Conservation (phyloP, 108 stramenopile genomes). For the Skeletonema tropicum region DNA sequence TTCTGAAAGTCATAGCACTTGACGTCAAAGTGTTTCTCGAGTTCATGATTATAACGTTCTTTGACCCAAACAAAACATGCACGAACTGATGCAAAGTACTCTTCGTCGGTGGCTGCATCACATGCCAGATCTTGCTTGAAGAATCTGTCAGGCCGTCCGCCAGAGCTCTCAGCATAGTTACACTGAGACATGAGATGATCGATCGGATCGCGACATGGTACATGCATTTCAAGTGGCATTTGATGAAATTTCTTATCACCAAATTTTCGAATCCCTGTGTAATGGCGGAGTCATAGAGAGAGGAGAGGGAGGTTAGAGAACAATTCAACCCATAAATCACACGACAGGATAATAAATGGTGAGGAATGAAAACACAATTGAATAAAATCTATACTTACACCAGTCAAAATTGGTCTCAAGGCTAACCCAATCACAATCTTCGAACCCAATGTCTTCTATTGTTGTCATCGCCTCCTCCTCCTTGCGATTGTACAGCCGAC, state of each 20-base stretch:
- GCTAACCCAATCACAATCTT: slow-evolving; percentile 39
- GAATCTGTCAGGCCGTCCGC: too few relatives aligned
- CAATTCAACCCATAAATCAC: too few relatives aligned
- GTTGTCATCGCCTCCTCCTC: neutral
- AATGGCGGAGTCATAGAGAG: too few relatives aligned
- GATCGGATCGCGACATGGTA: slow-evolving; percentile 38
- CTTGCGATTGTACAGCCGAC: neutral
- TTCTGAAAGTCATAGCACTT: slow-evolving; percentile 31
- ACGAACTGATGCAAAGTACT: slow-evolving; percentile 16
- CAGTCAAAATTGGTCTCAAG: neutral
- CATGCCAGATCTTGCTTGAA: slow-evolving; percentile 3
- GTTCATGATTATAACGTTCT: neutral
- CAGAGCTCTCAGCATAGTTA: neutral
- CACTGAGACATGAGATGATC: slow-evolving; percentile 45
- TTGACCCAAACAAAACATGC: neutral
- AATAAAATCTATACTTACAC: neutral
- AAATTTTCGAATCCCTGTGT: neutral
- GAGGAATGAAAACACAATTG: too few relatives aligned
- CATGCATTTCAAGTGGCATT: slow-evolving; percentile 30
- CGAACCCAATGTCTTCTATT: slow-evolving; percentile 42
- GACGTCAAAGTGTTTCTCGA: slow-evolving; percentile 10
- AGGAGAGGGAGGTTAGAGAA: too few relatives aligned
- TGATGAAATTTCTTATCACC: slow-evolving; percentile 3
- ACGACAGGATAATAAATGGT: too few relatives aligned
- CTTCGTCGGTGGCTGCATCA: slow-evolving; percentile 10